Evolutionary conservation across 2,329 filamentous ascomycete genomes (phyloP).

Genomic region (Raffaelea deltoideospora): DNA sequence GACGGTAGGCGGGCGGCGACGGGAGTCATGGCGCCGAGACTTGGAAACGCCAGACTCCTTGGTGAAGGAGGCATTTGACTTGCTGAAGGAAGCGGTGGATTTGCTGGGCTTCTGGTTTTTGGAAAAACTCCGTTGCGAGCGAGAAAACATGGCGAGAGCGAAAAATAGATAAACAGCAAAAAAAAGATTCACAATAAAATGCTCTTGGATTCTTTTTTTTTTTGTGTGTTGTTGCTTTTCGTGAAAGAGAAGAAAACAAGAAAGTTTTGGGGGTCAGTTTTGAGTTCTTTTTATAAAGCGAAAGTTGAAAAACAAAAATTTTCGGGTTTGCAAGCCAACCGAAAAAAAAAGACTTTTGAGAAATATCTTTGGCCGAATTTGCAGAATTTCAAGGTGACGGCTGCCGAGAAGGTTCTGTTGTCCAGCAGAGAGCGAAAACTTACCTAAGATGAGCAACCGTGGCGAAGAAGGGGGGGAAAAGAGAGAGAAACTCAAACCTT

Average conservation of each 20-base stretch:
- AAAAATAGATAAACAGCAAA: not conserved
- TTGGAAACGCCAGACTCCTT: constrained; percentile 40
- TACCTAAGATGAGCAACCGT: constrained; percentile 3
- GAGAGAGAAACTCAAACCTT: too few species aligned
- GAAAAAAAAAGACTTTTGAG: too few species aligned
- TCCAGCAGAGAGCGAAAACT: too few species aligned
- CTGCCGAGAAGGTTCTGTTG: too few species aligned
- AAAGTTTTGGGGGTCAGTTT: not conserved
- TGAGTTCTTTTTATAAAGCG: too few species aligned
- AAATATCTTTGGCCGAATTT: too few species aligned
- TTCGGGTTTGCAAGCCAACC: too few species aligned
- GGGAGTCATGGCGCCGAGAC: constrained; percentile 30
- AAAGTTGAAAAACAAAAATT: too few species aligned
- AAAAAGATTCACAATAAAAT: not conserved
- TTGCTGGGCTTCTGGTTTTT: constrained; percentile 34
- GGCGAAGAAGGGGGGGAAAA: not conserved
- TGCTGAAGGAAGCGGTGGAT: constrained; percentile 39
- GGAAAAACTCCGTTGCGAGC: constrained; percentile 34
- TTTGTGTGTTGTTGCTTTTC: not conserved
- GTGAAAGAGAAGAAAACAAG: not conserved
- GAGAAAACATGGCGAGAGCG: constrained; percentile 27
- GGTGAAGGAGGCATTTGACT: constrained; percentile 38
- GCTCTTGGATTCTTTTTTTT: too few species aligned
- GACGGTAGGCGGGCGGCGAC: constrained; percentile 32
- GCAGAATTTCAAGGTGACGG: too few species aligned